phyloP scores from a whole-genome alignment of 148 eudicot genomes.

The Pharnaceum exiguum region DNA sequence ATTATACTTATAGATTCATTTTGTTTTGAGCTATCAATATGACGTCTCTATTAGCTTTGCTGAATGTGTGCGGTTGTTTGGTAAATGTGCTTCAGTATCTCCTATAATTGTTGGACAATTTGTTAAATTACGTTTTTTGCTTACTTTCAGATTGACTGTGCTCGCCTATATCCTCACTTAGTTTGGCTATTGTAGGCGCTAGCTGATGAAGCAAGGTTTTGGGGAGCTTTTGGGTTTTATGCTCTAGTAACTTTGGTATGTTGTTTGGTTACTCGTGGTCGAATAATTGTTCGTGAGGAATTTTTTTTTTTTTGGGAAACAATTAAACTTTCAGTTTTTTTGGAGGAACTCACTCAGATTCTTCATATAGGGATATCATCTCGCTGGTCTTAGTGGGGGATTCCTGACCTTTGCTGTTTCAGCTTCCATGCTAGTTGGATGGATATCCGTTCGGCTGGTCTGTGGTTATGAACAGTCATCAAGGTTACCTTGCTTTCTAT shows the following conservation, averaged over 20 bases:
- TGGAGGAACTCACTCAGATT: neutral
- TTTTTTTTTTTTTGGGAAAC: neutral
- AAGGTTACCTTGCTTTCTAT: conserved; percentile 39
- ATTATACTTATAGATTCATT: too few relatives aligned
- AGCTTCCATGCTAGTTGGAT: conserved; percentile 69
- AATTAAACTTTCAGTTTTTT: neutral
- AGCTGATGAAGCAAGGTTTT: conserved; percentile 64
- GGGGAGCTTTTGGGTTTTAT: conserved; percentile 95
- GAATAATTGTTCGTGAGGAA: neutral
- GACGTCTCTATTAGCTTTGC: too few relatives aligned
- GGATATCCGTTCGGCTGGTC: conserved; percentile 50
- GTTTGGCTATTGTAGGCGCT: conserved; percentile 44
- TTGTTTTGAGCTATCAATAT: too few relatives aligned
- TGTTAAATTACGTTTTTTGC: too few relatives aligned
- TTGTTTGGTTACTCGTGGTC: conserved; percentile 5
- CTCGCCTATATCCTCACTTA: neutral
- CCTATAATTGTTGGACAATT: too few relatives aligned
- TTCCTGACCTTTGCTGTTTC: conserved; percentile 60
- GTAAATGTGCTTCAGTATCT: too few relatives aligned
- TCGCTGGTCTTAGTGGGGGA: conserved; percentile 81
- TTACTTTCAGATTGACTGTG: too few relatives aligned
- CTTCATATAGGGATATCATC: conserved; percentile 61
- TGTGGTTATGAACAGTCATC: conserved; percentile 44
- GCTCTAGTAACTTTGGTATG: conserved; percentile 69
- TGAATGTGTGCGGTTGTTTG: too few relatives aligned